These are phyloP conservation scores for Diaporthe citri DNA, from an alignment of 2,329 filamentous ascomycete genomes.

Conservation along the genomic window DNA sequence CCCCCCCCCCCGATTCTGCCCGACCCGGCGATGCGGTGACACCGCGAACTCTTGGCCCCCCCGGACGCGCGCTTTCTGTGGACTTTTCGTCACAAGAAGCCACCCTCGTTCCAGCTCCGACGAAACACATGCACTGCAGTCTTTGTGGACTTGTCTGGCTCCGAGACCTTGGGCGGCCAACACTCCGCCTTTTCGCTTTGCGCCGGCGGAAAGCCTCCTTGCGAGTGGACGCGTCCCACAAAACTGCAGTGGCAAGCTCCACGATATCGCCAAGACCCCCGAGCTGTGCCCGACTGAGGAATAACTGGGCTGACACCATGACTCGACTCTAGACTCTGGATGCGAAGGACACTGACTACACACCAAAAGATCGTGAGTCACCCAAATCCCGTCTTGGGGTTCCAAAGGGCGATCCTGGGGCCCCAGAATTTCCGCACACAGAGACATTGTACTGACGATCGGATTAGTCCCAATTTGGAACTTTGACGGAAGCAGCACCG, in stretches of 20 bases:
- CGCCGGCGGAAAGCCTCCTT: not conserved
- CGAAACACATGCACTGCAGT: not conserved
- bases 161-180: not conserved
- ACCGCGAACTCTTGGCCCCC: slow-evolving; percentile 32
- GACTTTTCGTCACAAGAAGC: slow-evolving; percentile 5
- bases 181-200: slow-evolving; percentile 22
- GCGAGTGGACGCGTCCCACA: slow-evolving; percentile 12
- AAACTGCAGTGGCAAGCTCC: slow-evolving; percentile 27
- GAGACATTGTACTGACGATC: not conserved
- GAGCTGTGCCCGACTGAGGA: slow-evolving; percentile 11
- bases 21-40: slow-evolving; percentile 22
- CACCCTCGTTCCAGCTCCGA: too few relatives aligned
- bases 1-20: not conserved
- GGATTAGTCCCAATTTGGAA: slow-evolving; percentile 33
- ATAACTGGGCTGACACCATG: slow-evolving; percentile 18
- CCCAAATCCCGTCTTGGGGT: too few relatives aligned
- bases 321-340: slow-evolving; percentile 59
- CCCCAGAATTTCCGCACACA: not conserved
- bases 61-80: not conserved
- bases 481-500: slow-evolving; percentile 82
- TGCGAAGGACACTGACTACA: slow-evolving; percentile 59
- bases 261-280: slow-evolving; percentile 27
- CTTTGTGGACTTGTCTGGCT: slow-evolving; percentile 15
- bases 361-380: slow-evolving; percentile 56
- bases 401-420: not conserved